phyloP scores from a whole-genome alignment of 495 filamentous ascomycete species.

The Oleoguttula mirabilis region DNA sequence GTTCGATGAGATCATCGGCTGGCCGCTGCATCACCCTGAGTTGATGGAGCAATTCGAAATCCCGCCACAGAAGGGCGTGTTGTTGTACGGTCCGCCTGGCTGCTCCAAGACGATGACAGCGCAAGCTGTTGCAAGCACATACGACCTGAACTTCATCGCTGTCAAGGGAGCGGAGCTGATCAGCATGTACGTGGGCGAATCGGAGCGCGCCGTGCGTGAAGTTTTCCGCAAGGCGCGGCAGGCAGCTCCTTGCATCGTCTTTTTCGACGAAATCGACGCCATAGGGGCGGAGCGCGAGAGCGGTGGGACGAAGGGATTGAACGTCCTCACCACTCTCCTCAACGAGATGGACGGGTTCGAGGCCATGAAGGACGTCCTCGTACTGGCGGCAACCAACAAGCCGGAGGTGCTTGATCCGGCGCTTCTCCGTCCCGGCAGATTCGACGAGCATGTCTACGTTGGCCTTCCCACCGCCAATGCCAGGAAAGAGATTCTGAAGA shows the following conservation, averaged over 20 bases:
- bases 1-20: slow-evolving; percentile 51
- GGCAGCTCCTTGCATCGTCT: slow-evolving; percentile 85
- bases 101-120: slow-evolving; percentile 94
- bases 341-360: slow-evolving; percentile 98
- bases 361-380: slow-evolving; percentile 65
- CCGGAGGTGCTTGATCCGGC: slow-evolving; percentile 81
- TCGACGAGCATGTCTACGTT: slow-evolving; percentile 86
- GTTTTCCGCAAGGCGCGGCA: slow-evolving; percentile 79
- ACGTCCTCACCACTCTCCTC: slow-evolving; percentile 80
- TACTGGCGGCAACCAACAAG: slow-evolving; percentile 91
- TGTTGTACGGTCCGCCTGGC: slow-evolving; percentile 89
- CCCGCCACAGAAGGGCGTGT: slow-evolving; percentile 65
- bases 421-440: slow-evolving; percentile 73
- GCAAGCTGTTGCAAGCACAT: slow-evolving; percentile 83
- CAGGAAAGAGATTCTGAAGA: slow-evolving; percentile 62
- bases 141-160: slow-evolving; percentile 85
- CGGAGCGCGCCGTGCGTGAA: slow-evolving; percentile 76
- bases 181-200: slow-evolving; percentile 96
- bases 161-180: slow-evolving; percentile 94
- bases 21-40: slow-evolving; percentile 53
- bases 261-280: slow-evolving; percentile 96
- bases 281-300: slow-evolving; percentile 58
- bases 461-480: slow-evolving; percentile 68
- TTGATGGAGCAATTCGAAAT: slow-evolving; percentile 46
- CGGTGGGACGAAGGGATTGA: slow-evolving; percentile 43